A percentile compares a stretch with the other conserved stretches of the same genome.
phyloP scores from a whole-genome alignment of 1,284 basidiomycete genomes.

The Trametes hirsuta region DNA sequence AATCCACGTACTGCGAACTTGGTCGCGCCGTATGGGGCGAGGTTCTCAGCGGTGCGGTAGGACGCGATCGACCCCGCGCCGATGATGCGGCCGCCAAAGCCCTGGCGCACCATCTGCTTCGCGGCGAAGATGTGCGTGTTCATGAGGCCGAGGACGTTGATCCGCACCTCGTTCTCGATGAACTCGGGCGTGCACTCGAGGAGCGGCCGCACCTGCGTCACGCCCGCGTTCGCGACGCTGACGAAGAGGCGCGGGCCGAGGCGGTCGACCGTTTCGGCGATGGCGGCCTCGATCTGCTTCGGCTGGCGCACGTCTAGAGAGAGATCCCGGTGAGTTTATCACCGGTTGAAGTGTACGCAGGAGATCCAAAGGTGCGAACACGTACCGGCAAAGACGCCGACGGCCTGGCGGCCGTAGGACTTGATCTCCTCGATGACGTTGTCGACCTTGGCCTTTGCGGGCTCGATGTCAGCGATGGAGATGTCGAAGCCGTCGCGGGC shows the following conservation, averaged over 20 bases:
- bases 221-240: conserved; percentile 46
- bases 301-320: conserved; percentile 33
- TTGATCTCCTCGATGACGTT: conserved; percentile 38
- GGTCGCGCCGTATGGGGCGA: conserved; percentile 40
- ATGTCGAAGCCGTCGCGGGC: conserved; percentile 44
- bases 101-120: conserved; percentile 47
- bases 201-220: conserved; percentile 37
- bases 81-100: conserved; percentile 43
- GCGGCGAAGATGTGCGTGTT: conserved; percentile 44
- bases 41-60: conserved; percentile 39
- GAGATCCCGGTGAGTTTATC: no score
- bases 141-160: conserved; percentile 40
- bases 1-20: conserved; percentile 48
- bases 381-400: conserved; percentile 37
- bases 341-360: neutral
- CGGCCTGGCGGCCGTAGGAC: conserved; percentile 36
- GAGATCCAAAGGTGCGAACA: neutral
- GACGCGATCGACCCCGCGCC: conserved; percentile 40
- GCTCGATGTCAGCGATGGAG: conserved; percentile 41
- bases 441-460: conserved; percentile 34
- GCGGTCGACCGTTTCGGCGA: conserved; percentile 36
- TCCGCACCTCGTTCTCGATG: conserved; percentile 38
- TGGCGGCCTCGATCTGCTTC: conserved; percentile 38
- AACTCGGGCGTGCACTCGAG: conserved; percentile 39
- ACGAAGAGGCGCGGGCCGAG: conserved; percentile 39